A percentile compares a stretch with the other conserved stretches of the same genome.
These are phyloP conservation scores for Vanrija humicola DNA, from an alignment of 1,284 basidiomycete genomes.

Conservation along the genomic window DNA sequence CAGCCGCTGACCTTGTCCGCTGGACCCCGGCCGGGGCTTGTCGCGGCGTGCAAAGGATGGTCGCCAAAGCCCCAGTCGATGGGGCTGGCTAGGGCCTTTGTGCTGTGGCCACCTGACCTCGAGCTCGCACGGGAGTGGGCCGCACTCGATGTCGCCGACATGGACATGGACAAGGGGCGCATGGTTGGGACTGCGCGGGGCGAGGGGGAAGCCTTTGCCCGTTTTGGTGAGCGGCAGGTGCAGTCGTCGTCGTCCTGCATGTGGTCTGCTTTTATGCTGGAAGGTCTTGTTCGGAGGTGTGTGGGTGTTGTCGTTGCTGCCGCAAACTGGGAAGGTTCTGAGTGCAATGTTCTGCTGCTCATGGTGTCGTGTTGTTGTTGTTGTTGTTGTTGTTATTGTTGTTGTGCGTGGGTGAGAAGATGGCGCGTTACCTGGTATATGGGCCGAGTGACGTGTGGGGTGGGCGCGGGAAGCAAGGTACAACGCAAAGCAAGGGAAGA, in stretches of 20 bases:
- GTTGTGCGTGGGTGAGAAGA: too few species aligned
- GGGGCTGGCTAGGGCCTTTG: too few species aligned
- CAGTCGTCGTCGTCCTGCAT: too few species aligned
- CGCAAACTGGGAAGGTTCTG: neutral
- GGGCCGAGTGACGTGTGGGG: too few species aligned
- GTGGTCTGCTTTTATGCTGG: neutral
- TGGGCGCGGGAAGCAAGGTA: too few species aligned
- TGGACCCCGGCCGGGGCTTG: conserved; percentile 4
- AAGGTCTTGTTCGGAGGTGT: neutral
- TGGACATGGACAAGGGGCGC: neutral
- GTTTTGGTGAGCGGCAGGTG: conserved; percentile 30
- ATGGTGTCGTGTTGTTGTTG: neutral
- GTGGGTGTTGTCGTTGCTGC: neutral
- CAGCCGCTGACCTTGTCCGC: conserved; percentile 5
- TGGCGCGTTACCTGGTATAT: too few species aligned
- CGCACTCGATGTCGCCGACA: neutral
- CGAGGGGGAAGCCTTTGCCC: conserved; percentile 26
- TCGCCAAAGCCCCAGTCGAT: neutral
- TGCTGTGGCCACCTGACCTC: too few species aligned
- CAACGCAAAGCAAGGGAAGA: too few species aligned
- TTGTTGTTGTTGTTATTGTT: neutral
- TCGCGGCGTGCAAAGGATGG: neutral
- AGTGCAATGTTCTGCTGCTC: neutral
- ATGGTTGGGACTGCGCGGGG: conserved; percentile 11
- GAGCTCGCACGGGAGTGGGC: neutral